phyloP scores from a whole-genome alignment of 2,329 filamentous ascomycete species.

The Calonectria hawksworthii region DNA sequence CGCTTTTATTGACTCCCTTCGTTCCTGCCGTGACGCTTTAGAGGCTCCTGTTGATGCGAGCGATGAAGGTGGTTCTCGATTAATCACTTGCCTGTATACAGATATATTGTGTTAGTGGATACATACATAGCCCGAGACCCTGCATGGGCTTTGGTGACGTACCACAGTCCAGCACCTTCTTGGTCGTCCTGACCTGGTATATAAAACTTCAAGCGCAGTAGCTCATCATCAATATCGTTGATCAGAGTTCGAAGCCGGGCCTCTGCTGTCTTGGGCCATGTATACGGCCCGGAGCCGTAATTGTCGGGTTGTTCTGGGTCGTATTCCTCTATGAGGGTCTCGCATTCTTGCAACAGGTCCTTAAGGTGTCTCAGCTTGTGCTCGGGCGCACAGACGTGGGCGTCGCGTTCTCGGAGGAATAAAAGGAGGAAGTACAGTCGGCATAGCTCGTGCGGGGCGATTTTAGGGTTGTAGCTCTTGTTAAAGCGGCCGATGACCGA shows the following conservation, averaged over 20 bases:
- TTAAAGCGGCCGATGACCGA: neutral
- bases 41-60: neutral
- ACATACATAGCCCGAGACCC: neutral
- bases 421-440: constrained; percentile 8
- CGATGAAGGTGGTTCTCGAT: neutral
- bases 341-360: neutral
- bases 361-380: neutral
- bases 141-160: neutral
- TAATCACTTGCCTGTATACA: neutral
- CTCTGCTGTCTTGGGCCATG: neutral
- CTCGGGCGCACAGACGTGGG: neutral
- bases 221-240: neutral
- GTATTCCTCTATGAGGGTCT: neutral
- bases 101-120: neutral
- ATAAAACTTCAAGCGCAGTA: neutral
- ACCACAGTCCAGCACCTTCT: neutral
- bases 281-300: neutral
- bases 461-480: neutral
- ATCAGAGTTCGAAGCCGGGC: neutral
- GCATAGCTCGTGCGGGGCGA: constrained; percentile 10
- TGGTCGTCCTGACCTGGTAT: neutral
- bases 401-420: neutral
- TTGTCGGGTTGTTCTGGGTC: neutral
- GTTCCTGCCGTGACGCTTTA: neutral
- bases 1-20: neutral